Conservation (phyloP, 371 early-diverging fungal species). For the Circinella umbellata region DNA sequence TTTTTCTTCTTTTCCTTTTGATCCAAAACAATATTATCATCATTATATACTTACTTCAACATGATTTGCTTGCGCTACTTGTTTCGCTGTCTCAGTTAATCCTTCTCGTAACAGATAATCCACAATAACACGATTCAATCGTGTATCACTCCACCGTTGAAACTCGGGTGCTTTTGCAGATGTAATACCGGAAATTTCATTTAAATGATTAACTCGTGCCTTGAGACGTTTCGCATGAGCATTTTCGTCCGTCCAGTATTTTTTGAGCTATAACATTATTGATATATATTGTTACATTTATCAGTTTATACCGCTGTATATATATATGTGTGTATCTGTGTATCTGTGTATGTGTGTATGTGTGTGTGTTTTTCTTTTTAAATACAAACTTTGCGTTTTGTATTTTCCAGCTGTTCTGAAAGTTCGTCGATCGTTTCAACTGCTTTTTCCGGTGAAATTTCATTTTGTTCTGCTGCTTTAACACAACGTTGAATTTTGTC, state of each 20-base stretch:
- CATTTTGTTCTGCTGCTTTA: constrained; percentile 28
- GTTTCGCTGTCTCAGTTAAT: constrained; percentile 74
- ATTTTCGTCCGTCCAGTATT: constrained; percentile 78
- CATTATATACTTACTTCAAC: constrained; percentile 67
- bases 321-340: no score
- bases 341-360: neutral
- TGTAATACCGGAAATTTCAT: constrained; percentile 66
- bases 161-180: constrained; percentile 70
- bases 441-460: constrained; percentile 53
- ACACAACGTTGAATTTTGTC: constrained; percentile 50
- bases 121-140: constrained; percentile 86
- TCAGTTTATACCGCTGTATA: neutral
- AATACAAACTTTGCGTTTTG: constrained; percentile 73
- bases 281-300: neutral
- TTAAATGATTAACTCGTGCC: constrained; percentile 77
- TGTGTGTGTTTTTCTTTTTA: neutral
- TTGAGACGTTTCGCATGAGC: constrained; percentile 68
- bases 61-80: constrained; percentile 62
- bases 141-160: constrained; percentile 79
- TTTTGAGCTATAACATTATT: constrained; percentile 55
- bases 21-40: neutral
- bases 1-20: neutral
- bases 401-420: constrained; percentile 64
- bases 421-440: constrained; percentile 63
- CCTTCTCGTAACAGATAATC: constrained; percentile 94